Evolutionary conservation across 1,284 basidiomycete genomes (phyloP), one percentile per base, ranked within the genome.

Genomic region (Stygiomarasmius scandens): DNA sequence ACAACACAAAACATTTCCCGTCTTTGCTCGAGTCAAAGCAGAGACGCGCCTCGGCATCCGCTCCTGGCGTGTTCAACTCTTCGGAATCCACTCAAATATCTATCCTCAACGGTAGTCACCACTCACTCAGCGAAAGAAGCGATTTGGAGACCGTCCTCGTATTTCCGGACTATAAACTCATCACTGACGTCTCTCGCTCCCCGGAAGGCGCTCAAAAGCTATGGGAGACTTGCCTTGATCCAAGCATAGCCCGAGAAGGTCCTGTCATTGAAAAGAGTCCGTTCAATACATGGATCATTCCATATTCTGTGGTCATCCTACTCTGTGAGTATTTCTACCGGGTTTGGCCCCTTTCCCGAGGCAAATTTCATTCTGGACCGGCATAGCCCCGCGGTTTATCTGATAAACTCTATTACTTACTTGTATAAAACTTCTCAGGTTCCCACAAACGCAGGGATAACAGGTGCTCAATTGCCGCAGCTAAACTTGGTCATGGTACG

Each of bases 381-480:
- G n/a, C n/a, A n/a, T n/a, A n/a, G n/a, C n/a, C n/a, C n/a, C n/a
- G n/a, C n/a, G n/a, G n/a, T 48, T 52, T 57, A 59, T 60, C 52
- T 50, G 54, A 45, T 45, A 64, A 55, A 32, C 29, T 32, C 29
- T 32, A 32, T 32, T 32, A 32, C 29, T 5, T 32, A 6, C 12
- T 12, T 32, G 29, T 32, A 12, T 32, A 6, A 55, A 27, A 62
- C 47, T 55, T 19, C 24, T 27, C 54, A 96, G 93, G 94, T 71
- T 96, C 94, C 1, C 95, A 97, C 74, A 95, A 94, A 75, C 85
- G 83, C 64, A 81, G 95, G 52, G 95, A 97, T 74, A 95, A 94
- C 69, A 84, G 93, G 55, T 98, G 95, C 72, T 84, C 84, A 47
- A 89, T 97, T 52, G 86, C 92, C 5, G 92, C 95, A 2, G 89